Base-by-base conservation (phyloP, 2,329 filamentous ascomycete species). In the Fusarium brachygibbosum region DNA sequence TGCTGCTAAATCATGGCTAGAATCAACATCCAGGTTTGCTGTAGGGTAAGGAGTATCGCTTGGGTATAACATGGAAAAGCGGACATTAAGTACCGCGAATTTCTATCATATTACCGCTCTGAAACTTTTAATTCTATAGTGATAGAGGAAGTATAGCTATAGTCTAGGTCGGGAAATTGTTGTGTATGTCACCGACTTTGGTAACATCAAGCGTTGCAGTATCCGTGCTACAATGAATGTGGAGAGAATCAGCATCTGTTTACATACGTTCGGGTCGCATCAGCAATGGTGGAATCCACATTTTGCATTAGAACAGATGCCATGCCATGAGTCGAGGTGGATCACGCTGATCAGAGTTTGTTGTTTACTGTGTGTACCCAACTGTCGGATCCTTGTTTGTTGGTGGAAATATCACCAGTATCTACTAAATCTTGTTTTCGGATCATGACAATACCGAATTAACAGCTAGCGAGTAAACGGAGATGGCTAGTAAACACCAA, bases 21-120 rank as follows among this genome's bases (percentile, higher is more conserved):
- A 9, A 28, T 34, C n/a, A 10, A 35, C 6, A 12, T 28, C 14
- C 16, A 6, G 16, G 1, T 13, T 28, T 10, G 23, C 19, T 63
- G 12, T 48, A 63, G 60, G 58, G 58, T 63, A 63, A 28, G 40
- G 14, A 17, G 6, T 3, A 19, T 61, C 11, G 55, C 37, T 40
- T 38, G 6, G 48, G 7, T 19, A 28, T 40, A 21, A 8, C 14
- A 29, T 25, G n/a, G 48, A 29, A 40, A 35, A 16, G n/a, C 10
- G 16, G 34, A 38, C 34, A 40, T 38, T 28, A 9, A 40, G 23
- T 23, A 28, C 23, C 10, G 10, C 23, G 40, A 42, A 14, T 25
- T 42, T 25, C 21, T 42, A 8, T 25, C 23, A 42, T 17, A 42
- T 42, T 42, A 11, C 5, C 9, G 14, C 5, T 13, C 12, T 49